Evolutionary conservation across 2,329 filamentous ascomycete genomes (phyloP).

Genomic region (Epichloe sp.): DNA sequence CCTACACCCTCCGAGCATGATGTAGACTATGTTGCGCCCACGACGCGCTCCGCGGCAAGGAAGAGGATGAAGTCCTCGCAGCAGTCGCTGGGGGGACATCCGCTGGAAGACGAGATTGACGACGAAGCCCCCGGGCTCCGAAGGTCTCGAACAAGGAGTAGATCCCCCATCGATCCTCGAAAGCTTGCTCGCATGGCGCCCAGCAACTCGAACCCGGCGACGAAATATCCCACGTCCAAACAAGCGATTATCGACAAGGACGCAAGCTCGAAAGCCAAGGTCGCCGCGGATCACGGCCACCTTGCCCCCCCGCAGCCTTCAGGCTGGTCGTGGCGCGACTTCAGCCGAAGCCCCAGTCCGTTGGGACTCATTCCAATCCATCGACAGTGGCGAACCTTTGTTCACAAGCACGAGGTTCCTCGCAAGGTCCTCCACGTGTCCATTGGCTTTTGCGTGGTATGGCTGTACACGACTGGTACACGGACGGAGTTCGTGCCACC

Average conservation of each 20-base stretch:
- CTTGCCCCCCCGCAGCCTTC: constrained; percentile 52
- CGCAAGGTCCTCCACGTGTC: constrained; percentile 89
- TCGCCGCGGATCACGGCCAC: constrained; percentile 43
- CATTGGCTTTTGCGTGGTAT: constrained; percentile 86
- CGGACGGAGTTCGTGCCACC: constrained; percentile 65
- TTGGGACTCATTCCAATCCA: constrained; percentile 93
- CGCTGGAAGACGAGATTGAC: constrained; percentile 36
- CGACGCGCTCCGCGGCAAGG: constrained; percentile 59
- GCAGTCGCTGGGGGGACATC: constrained; percentile 47
- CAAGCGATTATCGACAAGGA: constrained; percentile 9
- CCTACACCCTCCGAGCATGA: constrained; percentile 41
- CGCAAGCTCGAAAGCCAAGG: constrained; percentile 20
- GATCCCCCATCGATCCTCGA: constrained; percentile 49
- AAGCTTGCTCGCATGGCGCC: constrained; percentile 40
- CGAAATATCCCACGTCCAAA: constrained; percentile 13
- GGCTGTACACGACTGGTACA: constrained; percentile 68
- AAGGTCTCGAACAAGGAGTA: constrained; percentile 57
- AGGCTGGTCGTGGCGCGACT: constrained; percentile 70
- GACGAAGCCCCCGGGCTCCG: constrained; percentile 32
- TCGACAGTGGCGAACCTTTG: constrained; percentile 76
- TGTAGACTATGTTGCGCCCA: constrained; percentile 50
- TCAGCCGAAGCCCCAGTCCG: constrained; percentile 85
- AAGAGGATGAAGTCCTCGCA: constrained; percentile 41
- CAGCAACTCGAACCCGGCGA: constrained; percentile 27
- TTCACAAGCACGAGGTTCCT: constrained; percentile 94